Evolutionary conservation across 108 stramenopile genomes (phyloP).

Genomic region (Pseudonitzschia pungens): DNA sequence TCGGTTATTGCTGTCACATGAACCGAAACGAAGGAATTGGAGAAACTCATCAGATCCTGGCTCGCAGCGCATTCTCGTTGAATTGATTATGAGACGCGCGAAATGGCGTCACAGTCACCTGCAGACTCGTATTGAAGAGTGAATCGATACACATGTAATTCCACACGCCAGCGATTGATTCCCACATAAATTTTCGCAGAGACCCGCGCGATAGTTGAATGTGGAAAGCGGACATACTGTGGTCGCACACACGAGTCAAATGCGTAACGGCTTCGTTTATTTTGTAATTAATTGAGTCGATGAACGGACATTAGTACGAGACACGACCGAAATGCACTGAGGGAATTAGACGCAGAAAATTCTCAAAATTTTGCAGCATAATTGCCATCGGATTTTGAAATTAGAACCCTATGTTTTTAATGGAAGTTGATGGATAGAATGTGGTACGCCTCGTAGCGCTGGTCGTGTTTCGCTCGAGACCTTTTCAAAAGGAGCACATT

Average conservation of each 20-base stretch:
- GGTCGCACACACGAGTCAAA: slow-evolving; percentile 6
- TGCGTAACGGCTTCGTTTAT: not conserved
- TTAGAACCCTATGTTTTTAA: no score
- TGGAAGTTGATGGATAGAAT: no score
- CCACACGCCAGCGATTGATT: not conserved
- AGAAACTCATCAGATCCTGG: not conserved
- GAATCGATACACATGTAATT: not conserved
- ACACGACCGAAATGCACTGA: not conserved
- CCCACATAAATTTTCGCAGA: slow-evolving; percentile 4
- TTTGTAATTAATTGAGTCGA: not conserved
- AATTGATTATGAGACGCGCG: not conserved
- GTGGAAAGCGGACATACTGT: not conserved
- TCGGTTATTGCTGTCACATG: slow-evolving; percentile 1
- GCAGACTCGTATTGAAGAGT: not conserved
- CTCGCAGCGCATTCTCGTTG: not conserved
- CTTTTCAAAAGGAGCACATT: no score
- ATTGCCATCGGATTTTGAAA: no score
- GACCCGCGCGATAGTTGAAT: not conserved
- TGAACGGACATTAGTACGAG: not conserved
- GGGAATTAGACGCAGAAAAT: no score
- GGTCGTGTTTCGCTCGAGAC: no score
- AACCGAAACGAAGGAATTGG: not conserved
- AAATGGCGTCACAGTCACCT: not conserved
- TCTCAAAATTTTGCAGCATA: no score
- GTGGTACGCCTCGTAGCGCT: no score